A percentile compares a stretch with the other conserved stretches of the same genome.
phyloP scores from a whole-genome alignment of 164 flowering plant genomes.

The Pachysandra terminalis region DNA sequence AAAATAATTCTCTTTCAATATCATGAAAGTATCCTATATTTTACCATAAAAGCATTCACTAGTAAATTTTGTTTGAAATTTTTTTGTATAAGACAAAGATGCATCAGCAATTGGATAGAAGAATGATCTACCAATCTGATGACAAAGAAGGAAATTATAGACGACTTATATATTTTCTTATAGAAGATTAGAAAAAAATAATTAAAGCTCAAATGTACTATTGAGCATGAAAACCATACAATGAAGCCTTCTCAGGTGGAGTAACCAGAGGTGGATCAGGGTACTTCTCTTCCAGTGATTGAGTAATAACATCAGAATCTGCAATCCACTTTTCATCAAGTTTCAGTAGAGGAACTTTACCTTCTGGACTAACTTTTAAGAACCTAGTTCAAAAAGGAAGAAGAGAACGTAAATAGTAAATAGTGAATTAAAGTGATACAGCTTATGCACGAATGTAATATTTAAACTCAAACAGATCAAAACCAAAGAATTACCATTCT shows the following conservation, averaged over 20 bases:
- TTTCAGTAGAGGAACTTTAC: conserved; percentile 86
- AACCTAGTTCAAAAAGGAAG: conserved; percentile 46
- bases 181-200: neutral
- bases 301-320: conserved; percentile 92
- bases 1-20: no score
- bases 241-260: conserved; percentile 84
- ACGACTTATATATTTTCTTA: neutral
- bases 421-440: neutral
- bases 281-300: conserved; percentile 70
- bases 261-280: conserved; percentile 75
- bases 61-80: no score
- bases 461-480: neutral
- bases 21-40: no score
- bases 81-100: neutral
- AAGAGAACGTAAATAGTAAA: neutral
- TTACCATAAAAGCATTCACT: no score
- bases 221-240: conserved; percentile 44
- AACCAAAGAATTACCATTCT: conserved; percentile 56
- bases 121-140: no score
- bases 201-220: neutral
- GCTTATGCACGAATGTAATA: neutral
- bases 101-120: neutral
- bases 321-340: conserved; percentile 87
- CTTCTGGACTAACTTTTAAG: conserved; percentile 67
- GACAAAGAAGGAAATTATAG: no score